Evolutionary conservation across 371 early-diverging fungal genomes (phyloP).

Genomic region (Mortierella polycephala): DNA sequence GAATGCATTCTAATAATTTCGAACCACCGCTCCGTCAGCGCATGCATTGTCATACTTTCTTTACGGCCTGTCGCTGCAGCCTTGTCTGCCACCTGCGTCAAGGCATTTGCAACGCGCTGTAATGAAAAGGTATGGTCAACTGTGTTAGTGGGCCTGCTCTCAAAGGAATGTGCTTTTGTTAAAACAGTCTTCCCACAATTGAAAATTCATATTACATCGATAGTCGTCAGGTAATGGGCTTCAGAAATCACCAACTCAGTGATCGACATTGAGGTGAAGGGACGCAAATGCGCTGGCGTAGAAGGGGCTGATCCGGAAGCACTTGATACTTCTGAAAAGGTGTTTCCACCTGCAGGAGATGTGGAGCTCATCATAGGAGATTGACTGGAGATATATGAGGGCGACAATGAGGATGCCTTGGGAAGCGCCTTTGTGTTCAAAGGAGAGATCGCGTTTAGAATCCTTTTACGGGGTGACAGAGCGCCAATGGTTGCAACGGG

Average conservation of each 20-base stretch:
- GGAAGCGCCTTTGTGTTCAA: constrained; percentile 21
- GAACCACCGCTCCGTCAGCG: constrained; percentile 28
- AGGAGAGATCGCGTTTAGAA: constrained; percentile 14
- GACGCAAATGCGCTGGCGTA: constrained; percentile 9
- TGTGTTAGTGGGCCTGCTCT: too few species aligned
- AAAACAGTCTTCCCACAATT: neutral
- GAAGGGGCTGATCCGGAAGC: constrained; percentile 12
- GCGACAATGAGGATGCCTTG: constrained; percentile 1
- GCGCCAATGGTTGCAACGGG: constrained; percentile 16
- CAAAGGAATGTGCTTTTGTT: neutral
- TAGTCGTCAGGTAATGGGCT: constrained; percentile 22
- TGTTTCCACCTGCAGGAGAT: constrained; percentile 14
- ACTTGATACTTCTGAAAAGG: constrained; percentile 15
- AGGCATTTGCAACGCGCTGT: constrained; percentile 26
- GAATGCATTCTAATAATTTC: constrained; percentile 26
- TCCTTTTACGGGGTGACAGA: constrained; percentile 22
- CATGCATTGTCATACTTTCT: constrained; percentile 24
- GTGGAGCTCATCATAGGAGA: constrained; percentile 23
- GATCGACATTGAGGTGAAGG: constrained; percentile 36
- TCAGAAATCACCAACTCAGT: constrained; percentile 44
- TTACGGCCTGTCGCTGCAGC: constrained; percentile 17
- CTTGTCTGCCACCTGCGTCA: constrained; percentile 19
- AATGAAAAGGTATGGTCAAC: neutral
- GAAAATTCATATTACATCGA: constrained; percentile 26
- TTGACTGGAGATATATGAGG: constrained; percentile 22